Conservation (phyloP, 1,284 basidiomycete species). For the Naganishia liquefaciens region DNA sequence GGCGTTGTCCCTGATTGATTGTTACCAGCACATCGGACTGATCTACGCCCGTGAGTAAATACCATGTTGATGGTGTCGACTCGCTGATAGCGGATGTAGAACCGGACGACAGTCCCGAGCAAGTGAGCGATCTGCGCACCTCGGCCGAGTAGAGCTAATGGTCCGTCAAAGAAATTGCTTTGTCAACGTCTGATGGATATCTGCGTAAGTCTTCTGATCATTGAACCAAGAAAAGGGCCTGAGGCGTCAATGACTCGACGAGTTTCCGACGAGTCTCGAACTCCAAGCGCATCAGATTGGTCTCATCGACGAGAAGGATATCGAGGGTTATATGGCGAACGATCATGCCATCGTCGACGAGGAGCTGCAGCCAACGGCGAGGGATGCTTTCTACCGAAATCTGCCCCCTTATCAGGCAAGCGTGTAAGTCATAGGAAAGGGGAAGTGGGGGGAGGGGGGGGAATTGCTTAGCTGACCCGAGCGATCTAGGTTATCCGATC, state of each 20-base stretch:
- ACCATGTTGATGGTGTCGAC: neutral
- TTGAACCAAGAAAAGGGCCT: too few species aligned
- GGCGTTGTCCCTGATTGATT: neutral
- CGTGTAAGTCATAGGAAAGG: conserved; percentile 9
- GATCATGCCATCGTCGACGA: neutral
- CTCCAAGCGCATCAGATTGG: conserved; percentile 17
- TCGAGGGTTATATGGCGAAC: conserved; percentile 8
- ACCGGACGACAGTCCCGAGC: conserved; percentile 40
- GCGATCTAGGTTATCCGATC: neutral
- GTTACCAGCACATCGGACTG: conserved; percentile 47
- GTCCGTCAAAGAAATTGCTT: conserved; percentile 37
- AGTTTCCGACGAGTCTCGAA: conserved; percentile 38
- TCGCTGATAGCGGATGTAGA: conserved; percentile 34
- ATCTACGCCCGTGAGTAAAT: conserved; percentile 44
- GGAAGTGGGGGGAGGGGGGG: too few species aligned
- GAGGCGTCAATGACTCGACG: neutral
- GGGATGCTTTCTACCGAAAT: conserved; percentile 14
- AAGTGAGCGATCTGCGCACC: conserved; percentile 33
- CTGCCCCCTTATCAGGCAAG: conserved; percentile 11
- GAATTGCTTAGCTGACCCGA: neutral
- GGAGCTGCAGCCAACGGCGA: neutral
- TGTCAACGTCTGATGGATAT: conserved; percentile 44
- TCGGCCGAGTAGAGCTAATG: neutral
- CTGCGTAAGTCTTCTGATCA: conserved; percentile 40
- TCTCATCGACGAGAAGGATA: neutral